These are phyloP conservation scores for Backusella circina DNA, from an alignment of 192 early-diverging fungal species.

Conservation along the genomic window DNA sequence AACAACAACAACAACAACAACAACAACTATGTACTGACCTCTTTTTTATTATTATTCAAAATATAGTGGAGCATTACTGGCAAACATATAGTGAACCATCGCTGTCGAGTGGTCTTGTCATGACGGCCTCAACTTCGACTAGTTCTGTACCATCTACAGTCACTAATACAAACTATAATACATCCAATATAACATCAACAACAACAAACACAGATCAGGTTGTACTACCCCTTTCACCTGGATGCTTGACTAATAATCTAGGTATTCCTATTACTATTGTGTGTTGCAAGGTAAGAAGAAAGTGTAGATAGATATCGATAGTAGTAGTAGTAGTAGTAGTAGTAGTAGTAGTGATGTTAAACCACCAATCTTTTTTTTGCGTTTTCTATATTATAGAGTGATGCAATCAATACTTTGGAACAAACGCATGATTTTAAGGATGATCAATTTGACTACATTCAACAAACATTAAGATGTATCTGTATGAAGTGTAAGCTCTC, in stretches of 20 bases:
- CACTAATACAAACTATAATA: slow-evolving; percentile 12
- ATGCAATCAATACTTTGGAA: slow-evolving; percentile 70
- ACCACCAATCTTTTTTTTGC: not conserved
- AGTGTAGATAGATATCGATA: too few species aligned
- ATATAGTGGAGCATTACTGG: slow-evolving; percentile 60
- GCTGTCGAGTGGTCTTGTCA: slow-evolving; percentile 21
- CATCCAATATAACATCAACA: slow-evolving; percentile 13
- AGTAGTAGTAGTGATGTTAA: not conserved
- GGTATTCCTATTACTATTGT: slow-evolving; percentile 90
- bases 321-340: too few species aligned
- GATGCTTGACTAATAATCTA: slow-evolving; percentile 80
- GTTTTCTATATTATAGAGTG: slow-evolving; percentile 36
- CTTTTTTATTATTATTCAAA: not conserved
- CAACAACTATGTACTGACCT: not conserved
- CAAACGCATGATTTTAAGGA: slow-evolving; percentile 82
- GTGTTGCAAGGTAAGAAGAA: slow-evolving; percentile 68
- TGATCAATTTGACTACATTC: slow-evolving; percentile 94
- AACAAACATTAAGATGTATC: slow-evolving; percentile 85
- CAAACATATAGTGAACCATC: slow-evolving; percentile 68
- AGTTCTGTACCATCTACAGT: slow-evolving; percentile 29
- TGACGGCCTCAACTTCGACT: slow-evolving; percentile 25
- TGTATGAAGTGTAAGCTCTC: slow-evolving; percentile 80
- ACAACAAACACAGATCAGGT: slow-evolving; percentile 43
- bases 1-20: too few species aligned
- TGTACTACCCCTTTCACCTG: slow-evolving; percentile 68